Evolutionary conservation across 2,329 filamentous ascomycete genomes (phyloP).

Genomic region (Trichoderma asperellum): DNA sequence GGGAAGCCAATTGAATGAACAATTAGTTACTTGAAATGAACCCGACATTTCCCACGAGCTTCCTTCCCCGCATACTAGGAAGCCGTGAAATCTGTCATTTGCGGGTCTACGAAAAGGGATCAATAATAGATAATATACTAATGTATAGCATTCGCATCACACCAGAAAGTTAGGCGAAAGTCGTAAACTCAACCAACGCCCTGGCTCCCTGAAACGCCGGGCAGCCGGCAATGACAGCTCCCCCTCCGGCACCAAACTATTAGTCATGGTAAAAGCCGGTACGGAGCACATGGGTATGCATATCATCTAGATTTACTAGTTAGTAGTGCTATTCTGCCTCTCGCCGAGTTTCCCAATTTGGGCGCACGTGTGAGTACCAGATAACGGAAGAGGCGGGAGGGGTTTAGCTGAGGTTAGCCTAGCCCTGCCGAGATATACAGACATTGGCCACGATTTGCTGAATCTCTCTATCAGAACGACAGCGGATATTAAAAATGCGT

Average conservation of each 20-base stretch:
- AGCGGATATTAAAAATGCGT: background rate
- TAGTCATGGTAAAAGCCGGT: background rate
- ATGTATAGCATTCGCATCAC: background rate
- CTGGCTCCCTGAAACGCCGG: background rate
- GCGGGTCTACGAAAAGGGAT: background rate
- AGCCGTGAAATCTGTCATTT: background rate
- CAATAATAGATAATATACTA: background rate
- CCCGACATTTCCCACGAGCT: background rate
- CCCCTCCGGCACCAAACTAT: background rate
- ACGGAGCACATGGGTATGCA: background rate
- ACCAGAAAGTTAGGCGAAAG: background rate
- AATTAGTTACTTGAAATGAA: background rate
- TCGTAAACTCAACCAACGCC: background rate
- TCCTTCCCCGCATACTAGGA: slow-evolving; percentile 4
- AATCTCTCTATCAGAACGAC: background rate
- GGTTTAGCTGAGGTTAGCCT: background rate
- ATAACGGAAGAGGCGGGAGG: background rate
- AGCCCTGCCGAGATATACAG: background rate
- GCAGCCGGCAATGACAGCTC: background rate
- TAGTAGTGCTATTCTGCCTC: background rate
- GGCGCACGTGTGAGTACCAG: background rate
- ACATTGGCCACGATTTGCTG: background rate
- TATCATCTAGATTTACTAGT: background rate
- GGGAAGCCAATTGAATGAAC: background rate
- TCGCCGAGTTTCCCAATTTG: slow-evolving; percentile 21